These are phyloP conservation scores for Punctularia strigosozonata DNA, from an alignment of 768 basidiomycete species.

Conservation along the genomic window DNA sequence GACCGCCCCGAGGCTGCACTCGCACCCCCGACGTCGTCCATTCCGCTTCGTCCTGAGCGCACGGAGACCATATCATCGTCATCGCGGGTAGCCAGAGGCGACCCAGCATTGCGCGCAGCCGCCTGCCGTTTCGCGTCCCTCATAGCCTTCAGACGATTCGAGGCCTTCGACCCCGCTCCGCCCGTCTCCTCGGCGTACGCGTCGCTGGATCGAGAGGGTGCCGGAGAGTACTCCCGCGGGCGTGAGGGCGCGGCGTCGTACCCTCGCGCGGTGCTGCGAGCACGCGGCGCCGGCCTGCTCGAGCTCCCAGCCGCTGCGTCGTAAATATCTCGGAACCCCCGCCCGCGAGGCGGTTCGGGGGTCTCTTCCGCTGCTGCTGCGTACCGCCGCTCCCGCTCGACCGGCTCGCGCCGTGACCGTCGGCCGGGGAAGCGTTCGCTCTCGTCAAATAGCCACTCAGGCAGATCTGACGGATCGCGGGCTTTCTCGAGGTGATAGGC, in stretches of 20 bases:
- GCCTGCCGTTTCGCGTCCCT: conserved; percentile 36
- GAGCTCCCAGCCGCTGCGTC: conserved; percentile 16
- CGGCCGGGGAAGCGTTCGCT: conserved; percentile 31
- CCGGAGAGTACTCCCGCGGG: no score
- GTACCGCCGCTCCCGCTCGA: conserved; percentile 5
- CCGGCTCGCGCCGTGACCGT: conserved; percentile 6
- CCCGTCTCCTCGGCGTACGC: conserved; percentile 10
- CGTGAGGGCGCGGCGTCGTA: no score
- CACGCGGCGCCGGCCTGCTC: no score
- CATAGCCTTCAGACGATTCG: conserved; percentile 36
- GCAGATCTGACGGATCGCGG: conserved; percentile 42
- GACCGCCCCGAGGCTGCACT: not conserved
- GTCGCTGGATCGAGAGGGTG: no score
- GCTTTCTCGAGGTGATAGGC: conserved; percentile 56
- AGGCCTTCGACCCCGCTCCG: conserved; percentile 22
- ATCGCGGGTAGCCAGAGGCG: no score
- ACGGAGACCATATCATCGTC: not conserved
- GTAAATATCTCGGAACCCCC: conserved; percentile 27
- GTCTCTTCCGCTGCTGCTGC: conserved; percentile 7
- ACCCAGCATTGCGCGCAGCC: conserved; percentile 5
- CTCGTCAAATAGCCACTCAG: conserved; percentile 54
- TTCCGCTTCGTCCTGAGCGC: not conserved
- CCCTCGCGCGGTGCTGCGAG: no score
- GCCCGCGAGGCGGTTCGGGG: conserved; percentile 9
- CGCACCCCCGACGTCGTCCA: not conserved